These are phyloP conservation scores for Fonsecaea pugnacius DNA, from an alignment of 2,329 filamentous ascomycete species.

Conservation along the genomic window DNA sequence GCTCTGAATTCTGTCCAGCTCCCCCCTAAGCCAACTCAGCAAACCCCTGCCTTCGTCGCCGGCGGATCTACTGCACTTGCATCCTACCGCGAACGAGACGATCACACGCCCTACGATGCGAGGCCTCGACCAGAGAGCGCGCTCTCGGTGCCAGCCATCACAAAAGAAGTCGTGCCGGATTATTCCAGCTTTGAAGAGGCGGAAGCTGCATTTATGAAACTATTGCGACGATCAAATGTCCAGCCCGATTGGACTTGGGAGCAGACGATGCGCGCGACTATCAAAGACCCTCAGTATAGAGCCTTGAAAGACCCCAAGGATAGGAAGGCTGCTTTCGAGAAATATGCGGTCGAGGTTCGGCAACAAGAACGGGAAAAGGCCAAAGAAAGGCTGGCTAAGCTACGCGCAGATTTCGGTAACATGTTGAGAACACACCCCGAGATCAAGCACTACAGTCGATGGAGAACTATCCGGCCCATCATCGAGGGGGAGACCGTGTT, in stretches of 20 bases:
- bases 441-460: constrained; percentile 94
- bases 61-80: constrained; percentile 55
- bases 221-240: constrained; percentile 81
- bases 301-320: constrained; percentile 92
- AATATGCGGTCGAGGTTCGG: constrained; percentile 88
- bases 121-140: constrained; percentile 54
- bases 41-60: constrained; percentile 63
- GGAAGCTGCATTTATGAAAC: constrained; percentile 88
- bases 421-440: constrained; percentile 97
- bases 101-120: constrained; percentile 53
- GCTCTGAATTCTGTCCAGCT: constrained; percentile 65
- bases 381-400: constrained; percentile 87
- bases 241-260: constrained; percentile 94
- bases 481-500: constrained; percentile 96
- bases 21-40: constrained; percentile 50
- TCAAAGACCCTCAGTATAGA: constrained; percentile 89
- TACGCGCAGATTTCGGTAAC: constrained; percentile 89
- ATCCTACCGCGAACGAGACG: constrained; percentile 54
- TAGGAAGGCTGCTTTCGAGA: constrained; percentile 87
- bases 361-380: constrained; percentile 92
- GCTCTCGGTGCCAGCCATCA: constrained; percentile 44
- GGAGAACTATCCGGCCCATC: constrained; percentile 93
- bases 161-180: constrained; percentile 67
- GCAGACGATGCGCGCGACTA: constrained; percentile 80
- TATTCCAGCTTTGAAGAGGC: constrained; percentile 83